These are phyloP conservation scores for Clonostachys sp. DNA, from an alignment of 2,329 filamentous ascomycete genomes.

Conservation along the genomic window DNA sequence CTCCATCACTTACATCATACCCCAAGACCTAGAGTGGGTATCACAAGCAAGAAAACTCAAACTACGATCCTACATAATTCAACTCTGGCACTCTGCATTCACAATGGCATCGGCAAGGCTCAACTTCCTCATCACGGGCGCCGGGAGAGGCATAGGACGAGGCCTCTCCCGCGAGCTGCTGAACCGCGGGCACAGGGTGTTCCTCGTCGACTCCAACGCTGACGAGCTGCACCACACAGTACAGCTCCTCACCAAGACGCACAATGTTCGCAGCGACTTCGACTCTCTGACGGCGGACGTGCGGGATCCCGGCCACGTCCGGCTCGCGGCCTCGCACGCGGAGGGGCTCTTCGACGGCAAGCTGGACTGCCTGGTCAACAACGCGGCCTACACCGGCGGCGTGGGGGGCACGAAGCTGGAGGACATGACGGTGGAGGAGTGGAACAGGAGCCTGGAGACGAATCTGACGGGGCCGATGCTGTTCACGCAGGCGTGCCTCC, in stretches of 20 bases:
- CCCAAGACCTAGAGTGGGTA: too few relatives aligned
- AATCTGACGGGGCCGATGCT: conserved; percentile 29
- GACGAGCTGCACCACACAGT: conserved; percentile 28
- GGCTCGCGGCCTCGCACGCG: conserved; percentile 16
- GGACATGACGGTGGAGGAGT: conserved; percentile 26
- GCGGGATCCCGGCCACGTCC: conserved; percentile 21
- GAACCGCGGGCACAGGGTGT: conserved; percentile 27
- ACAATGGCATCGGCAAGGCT: conserved; percentile 4
- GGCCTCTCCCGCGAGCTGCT: conserved; percentile 22
- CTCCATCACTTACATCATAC: too few relatives aligned
- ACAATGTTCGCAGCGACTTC: conserved; percentile 9
- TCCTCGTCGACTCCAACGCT: conserved; percentile 28
- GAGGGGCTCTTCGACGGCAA: conserved; percentile 21
- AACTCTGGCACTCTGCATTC: neutral
- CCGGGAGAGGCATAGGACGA: conserved; percentile 12
- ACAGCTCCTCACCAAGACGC: conserved; percentile 9
- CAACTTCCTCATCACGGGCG: conserved; percentile 13
- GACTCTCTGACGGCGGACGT: conserved; percentile 20
- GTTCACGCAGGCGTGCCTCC: conserved; percentile 18
- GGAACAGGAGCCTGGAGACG: conserved; percentile 25
- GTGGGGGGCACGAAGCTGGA: conserved; percentile 19
- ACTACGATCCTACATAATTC: neutral
- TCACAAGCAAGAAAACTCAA: too few relatives aligned
- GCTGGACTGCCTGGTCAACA: conserved; percentile 35
- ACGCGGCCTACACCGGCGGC: conserved; percentile 29